phyloP scores from a whole-genome alignment of 2,329 filamentous ascomycete species.

The Apiospora pterosperma region DNA sequence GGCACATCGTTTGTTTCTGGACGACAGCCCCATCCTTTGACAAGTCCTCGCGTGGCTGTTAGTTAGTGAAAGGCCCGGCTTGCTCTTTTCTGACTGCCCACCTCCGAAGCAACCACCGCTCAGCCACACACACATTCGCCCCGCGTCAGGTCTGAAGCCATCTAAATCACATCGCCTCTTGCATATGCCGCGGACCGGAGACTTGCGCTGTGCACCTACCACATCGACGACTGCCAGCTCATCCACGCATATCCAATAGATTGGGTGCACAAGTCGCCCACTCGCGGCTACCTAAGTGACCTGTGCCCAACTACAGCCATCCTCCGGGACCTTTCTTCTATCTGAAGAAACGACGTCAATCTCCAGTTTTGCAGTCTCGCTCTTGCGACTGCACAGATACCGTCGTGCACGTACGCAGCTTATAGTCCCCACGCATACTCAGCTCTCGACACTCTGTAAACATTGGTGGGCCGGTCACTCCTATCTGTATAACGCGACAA shows the following conservation, averaged over 20 bases:
- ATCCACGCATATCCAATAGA: constrained; percentile 58
- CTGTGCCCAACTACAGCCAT: constrained; percentile 42
- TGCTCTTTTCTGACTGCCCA: not conserved
- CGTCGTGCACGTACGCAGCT: not conserved
- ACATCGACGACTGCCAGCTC: constrained; percentile 57
- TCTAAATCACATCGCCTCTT: constrained; percentile 21
- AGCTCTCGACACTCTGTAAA: not conserved
- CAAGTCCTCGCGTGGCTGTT: constrained; percentile 2
- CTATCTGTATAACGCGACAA: constrained; percentile 25
- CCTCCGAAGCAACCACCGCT: constrained; percentile 19
- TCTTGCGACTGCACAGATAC: constrained; percentile 3
- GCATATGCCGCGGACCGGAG: constrained; percentile 57
- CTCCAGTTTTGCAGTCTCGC: constrained; percentile 15
- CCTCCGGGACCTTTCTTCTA: constrained; percentile 19
- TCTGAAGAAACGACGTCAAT: constrained; percentile 21
- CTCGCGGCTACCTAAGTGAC: constrained; percentile 42
- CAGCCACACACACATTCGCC: constrained; percentile 39
- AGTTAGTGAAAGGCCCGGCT: not conserved
- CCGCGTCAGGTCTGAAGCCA: constrained; percentile 2
- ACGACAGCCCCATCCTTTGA: constrained; percentile 23
- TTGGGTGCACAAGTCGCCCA: constrained; percentile 47
- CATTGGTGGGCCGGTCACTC: constrained; percentile 10
- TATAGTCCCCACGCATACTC: not conserved
- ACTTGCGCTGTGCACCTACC: constrained; percentile 50
- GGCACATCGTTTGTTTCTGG: constrained; percentile 11